A percentile compares a stretch with the other conserved stretches of the same genome.
These are phyloP conservation scores for Vickermania ingenoplastis DNA, from an alignment of 208 protist species.

Conservation along the genomic window DNA sequence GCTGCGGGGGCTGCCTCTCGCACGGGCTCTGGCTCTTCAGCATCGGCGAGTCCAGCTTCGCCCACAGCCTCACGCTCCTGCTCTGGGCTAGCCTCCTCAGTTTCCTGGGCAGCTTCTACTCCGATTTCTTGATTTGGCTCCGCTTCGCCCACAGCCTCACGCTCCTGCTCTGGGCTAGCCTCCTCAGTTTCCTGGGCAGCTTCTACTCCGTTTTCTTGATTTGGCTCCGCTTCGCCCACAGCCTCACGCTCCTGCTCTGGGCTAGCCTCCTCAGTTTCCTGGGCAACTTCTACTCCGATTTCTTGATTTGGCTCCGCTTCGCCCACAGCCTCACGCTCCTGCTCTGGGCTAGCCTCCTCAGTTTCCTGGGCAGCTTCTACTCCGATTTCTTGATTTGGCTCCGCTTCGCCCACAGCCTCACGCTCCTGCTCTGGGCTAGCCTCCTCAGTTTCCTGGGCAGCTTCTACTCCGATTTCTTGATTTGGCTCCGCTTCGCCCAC, in stretches of 20 bases:
- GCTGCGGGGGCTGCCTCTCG: not conserved
- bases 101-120: not conserved
- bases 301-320: not conserved
- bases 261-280: not conserved
- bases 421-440: not conserved
- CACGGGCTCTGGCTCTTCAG: not conserved
- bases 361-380: not conserved
- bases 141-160: not conserved
- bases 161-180: not conserved
- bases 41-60: not conserved
- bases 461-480: not conserved
- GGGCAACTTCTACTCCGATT: not conserved
- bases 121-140: not conserved
- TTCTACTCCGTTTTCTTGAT: not conserved
- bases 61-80: not conserved
- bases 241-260: not conserved
- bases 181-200: not conserved
- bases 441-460: not conserved
- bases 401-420: not conserved
- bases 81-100: not conserved
- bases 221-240: not conserved
- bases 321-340: slow-evolving; percentile 1
- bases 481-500: not conserved
- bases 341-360: not conserved
- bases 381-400: not conserved